These are phyloP conservation scores for Paxillus involutus DNA, from an alignment of 768 basidiomycete genomes.

Conservation along the genomic window DNA sequence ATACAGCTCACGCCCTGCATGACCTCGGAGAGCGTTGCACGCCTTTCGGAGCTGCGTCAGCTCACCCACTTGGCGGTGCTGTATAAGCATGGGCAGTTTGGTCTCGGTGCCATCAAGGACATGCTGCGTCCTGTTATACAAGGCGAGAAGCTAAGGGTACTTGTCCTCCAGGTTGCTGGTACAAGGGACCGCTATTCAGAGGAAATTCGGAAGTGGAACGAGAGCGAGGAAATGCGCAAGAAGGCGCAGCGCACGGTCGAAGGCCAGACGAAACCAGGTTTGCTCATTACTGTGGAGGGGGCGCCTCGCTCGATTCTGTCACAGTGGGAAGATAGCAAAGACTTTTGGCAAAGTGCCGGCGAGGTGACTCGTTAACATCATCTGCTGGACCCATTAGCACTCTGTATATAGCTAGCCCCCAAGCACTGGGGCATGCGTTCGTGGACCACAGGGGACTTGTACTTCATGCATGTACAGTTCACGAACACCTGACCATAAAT, in stretches of 20 bases:
- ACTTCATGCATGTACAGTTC: too few species aligned
- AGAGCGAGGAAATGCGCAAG: neutral
- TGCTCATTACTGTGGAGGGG: neutral
- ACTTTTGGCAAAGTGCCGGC: conserved; percentile 8
- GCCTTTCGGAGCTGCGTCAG: conserved; percentile 8
- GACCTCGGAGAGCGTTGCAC: conserved; percentile 5
- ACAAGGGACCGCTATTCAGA: conserved; percentile 1
- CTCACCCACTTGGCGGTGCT: conserved; percentile 18
- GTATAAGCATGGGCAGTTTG: conserved; percentile 1
- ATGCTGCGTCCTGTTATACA: conserved; percentile 9
- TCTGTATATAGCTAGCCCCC: too few species aligned
- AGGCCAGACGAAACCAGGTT: neutral
- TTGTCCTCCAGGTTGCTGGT: conserved; percentile 11
- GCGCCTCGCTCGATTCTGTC: conserved; percentile 7
- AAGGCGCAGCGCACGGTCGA: neutral
- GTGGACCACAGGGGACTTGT: too few species aligned
- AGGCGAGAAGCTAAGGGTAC: conserved; percentile 1
- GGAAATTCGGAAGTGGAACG: conserved; percentile 11
- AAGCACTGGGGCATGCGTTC: too few species aligned
- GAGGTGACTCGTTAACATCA: neutral
- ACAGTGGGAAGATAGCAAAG: conserved; percentile 7
- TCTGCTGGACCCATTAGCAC: too few species aligned
- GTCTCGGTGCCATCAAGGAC: neutral
- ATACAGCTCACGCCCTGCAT: conserved; percentile 25
- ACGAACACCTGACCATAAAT: too few species aligned